A percentile compares a stretch with the other conserved stretches of the same genome.
Evolutionary conservation across 1,284 basidiomycete genomes (phyloP).

Genomic region (Tilletia horrida): DNA sequence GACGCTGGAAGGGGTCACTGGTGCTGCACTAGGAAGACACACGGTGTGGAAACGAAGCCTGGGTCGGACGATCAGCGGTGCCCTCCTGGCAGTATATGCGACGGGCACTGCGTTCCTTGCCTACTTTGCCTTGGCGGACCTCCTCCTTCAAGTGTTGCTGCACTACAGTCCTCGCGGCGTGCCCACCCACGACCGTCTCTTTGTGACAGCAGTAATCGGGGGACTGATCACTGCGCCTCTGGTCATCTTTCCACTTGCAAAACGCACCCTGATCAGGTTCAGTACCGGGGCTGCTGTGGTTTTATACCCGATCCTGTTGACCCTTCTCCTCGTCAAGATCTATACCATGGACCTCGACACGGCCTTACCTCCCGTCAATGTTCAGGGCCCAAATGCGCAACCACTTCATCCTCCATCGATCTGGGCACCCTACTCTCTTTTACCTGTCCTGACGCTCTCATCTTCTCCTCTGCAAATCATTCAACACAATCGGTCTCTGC

Average conservation of each 20-base stretch:
- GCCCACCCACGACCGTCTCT: constrained; percentile 45
- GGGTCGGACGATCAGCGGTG: constrained; percentile 36
- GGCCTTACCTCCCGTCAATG: background rate
- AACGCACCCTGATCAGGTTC: constrained; percentile 50
- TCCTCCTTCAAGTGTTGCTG: constrained; percentile 49
- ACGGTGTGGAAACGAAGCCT: constrained; percentile 48
- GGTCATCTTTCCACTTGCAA: constrained; percentile 48
- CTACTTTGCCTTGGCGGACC: constrained; percentile 50
- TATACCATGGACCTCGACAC: constrained; percentile 23
- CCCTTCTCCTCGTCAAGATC: constrained; percentile 39
- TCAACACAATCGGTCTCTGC: constrained; percentile 48
- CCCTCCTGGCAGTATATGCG: constrained; percentile 44
- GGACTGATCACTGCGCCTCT: constrained; percentile 40
- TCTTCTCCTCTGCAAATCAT: constrained; percentile 50
- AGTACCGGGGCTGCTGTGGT: constrained; percentile 38
- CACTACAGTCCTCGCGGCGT: constrained; percentile 44
- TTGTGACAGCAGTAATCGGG: constrained; percentile 47
- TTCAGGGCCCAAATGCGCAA: constrained; percentile 29
- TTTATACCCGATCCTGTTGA: constrained; percentile 42
- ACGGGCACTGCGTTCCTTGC: constrained; percentile 49
- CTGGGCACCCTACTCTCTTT: constrained; percentile 51
- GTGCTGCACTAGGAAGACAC: constrained; percentile 45
- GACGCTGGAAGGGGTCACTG: constrained; percentile 48
- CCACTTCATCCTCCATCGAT: constrained; percentile 38
- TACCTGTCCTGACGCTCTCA: constrained; percentile 48